Evolutionary conservation across 2,329 filamentous ascomycete genomes (phyloP).

Genomic region (Colletotrichum viniferum): DNA sequence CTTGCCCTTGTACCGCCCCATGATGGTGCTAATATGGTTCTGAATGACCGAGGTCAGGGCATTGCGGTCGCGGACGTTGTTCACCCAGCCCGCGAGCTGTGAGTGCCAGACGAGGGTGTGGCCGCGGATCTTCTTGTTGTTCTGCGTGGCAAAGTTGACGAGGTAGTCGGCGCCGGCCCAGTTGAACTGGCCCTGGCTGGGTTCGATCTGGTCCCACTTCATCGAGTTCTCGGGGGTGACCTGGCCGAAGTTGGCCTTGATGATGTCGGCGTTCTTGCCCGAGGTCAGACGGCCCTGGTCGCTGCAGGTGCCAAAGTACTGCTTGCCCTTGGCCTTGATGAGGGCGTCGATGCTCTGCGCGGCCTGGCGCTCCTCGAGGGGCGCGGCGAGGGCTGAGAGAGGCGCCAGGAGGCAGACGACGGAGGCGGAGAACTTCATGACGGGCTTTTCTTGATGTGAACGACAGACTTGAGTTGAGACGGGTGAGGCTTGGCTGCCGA

Average conservation of each 20-base stretch:
- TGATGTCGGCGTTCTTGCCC: constrained; percentile 57
- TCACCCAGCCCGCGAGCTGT: constrained; percentile 65
- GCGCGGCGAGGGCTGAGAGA: constrained; percentile 38
- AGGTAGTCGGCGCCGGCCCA: constrained; percentile 63
- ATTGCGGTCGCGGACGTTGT: constrained; percentile 52
- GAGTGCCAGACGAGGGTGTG: constrained; percentile 72
- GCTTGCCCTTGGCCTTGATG: constrained; percentile 67
- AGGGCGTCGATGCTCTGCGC: constrained; percentile 55
- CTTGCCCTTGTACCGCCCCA: constrained; percentile 66
- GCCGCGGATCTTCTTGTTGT: constrained; percentile 65
- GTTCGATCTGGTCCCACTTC: constrained; percentile 68
- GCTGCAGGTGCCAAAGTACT: constrained; percentile 65
- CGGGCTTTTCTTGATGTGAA: background rate
- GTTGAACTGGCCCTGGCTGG: constrained; percentile 54
- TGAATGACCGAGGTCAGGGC: constrained; percentile 60
- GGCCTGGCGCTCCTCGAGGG: constrained; percentile 41
- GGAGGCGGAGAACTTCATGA: constrained; percentile 25
- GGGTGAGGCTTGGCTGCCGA: background rate
- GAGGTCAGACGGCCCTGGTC: constrained; percentile 57
- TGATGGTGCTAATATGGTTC: constrained; percentile 63
- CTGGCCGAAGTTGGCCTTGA: constrained; percentile 66
- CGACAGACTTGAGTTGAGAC: background rate
- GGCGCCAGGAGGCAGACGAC: constrained; percentile 41
- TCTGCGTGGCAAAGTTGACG: constrained; percentile 60
- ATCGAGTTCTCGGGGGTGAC: constrained; percentile 73